Evolutionary conservation across 805 yeast species (phyloP), one percentile per base, ranked within the genome.

Genomic region (Wickerhamomyces alni): DNA sequence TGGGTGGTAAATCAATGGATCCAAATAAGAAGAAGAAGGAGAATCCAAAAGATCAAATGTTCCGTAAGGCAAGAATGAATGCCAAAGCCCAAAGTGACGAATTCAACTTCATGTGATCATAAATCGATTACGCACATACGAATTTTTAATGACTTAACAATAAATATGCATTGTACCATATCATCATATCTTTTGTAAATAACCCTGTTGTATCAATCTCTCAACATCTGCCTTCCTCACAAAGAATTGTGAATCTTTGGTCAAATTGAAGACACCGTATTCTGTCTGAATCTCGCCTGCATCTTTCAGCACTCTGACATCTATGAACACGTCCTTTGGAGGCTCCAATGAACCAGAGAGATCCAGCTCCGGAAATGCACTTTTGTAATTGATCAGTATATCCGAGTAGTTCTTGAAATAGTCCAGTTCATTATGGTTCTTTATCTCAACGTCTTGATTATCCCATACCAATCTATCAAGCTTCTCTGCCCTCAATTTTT

Each of bases 261-360:
- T 86, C 47, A 93, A 65, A 52, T 89, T 89, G 65, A 93, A 88
- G 4, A 87, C 96, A 17, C 97, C 99, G 52, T 91, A 91, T 58
- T 91, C 99, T 0, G 99, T 93, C 56, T 89, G 96, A 27, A 91
- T 87, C 57, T 93, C 98, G 2, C 99, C 99, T 0, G 95, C 97
- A 53, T 91, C 95, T 57, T 84, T 84, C 37, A 91, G 62, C 8
- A 91, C 98, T 42, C 99, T 67, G 5, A 93, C 98, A 54, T 91
- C 99, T 9, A 91, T 85, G 51, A 91, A 93, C 22, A 93, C 84
- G 49, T 87, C 94, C 28, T 74, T 75, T 1, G 99, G 98, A 0
- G 99, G 99, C 17, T 75, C 85, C 48, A 93, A 56, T n/a, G 86
- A 78, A 0, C 97, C 98, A 22, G 91, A 77, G 19, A 93, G 63